Conservation (phyloP, 192 early-diverging fungal genomes). For the Linnemannia schmuckeri region DNA sequence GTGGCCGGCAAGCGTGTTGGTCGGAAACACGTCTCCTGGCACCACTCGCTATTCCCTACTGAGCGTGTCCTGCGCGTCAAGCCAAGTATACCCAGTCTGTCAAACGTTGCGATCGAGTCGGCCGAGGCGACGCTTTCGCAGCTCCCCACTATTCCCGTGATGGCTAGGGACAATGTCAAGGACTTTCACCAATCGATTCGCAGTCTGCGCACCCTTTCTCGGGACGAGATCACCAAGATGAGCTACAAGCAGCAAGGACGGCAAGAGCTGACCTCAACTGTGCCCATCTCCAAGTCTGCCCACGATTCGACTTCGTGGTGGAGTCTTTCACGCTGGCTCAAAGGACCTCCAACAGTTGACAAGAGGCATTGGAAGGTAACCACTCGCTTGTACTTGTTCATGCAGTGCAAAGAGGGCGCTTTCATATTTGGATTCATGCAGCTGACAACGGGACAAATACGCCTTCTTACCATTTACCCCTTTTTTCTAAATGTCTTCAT, state of each 20-base stretch:
- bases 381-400: too few species aligned
- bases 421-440: background rate
- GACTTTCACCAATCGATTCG: slow-evolving; percentile 49
- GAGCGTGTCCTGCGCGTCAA: slow-evolving; percentile 40
- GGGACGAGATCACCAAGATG: slow-evolving; percentile 53
- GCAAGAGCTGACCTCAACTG: slow-evolving; percentile 30
- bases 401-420: background rate
- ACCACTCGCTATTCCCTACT: slow-evolving; percentile 50
- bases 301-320: slow-evolving; percentile 40
- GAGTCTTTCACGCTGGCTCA: slow-evolving; percentile 43
- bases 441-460: background rate
- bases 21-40: slow-evolving; percentile 51
- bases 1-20: slow-evolving; percentile 31
- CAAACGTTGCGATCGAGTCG: slow-evolving; percentile 30
- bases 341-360: slow-evolving; percentile 27
- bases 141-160: slow-evolving; percentile 34
- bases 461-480: background rate
- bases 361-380: slow-evolving; percentile 55
- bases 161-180: slow-evolving; percentile 41
- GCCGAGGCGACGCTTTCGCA: slow-evolving; percentile 30
- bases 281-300: slow-evolving; percentile 45
- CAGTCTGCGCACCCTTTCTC: slow-evolving; percentile 38
- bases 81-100: slow-evolving; percentile 50
- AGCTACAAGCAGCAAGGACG: slow-evolving; percentile 56
- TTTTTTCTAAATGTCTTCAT: background rate